Percentiles rank a stretch among this genome's conserved stretches.
These are phyloP conservation scores for Alopecurus myosuroides DNA, from an alignment of 176 grass and related monocot species.

Conservation along the genomic window DNA sequence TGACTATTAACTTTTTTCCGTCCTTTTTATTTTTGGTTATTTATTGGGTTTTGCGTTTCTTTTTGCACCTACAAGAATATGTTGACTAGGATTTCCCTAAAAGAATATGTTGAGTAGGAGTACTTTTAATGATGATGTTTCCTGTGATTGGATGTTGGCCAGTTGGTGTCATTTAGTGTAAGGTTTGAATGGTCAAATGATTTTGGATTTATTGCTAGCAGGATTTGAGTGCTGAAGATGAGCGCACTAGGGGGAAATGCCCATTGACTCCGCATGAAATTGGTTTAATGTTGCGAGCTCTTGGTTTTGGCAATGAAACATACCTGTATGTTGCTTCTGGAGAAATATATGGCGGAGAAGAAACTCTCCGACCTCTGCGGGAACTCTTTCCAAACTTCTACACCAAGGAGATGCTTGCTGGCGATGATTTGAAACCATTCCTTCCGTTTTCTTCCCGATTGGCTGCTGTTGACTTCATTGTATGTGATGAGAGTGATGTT, in stretches of 20 bases:
- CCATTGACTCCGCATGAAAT: constrained; percentile 88
- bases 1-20: background rate
- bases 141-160: background rate
- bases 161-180: background rate
- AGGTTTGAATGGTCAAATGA: constrained; percentile 17
- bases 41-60: background rate
- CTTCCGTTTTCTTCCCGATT: constrained; percentile 75
- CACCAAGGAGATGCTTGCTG: constrained; percentile 83
- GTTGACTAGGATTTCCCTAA: background rate
- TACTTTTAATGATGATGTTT: background rate
- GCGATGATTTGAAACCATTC: constrained; percentile 65
- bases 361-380: constrained; percentile 66
- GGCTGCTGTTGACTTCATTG: constrained; percentile 87
- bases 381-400: constrained; percentile 86
- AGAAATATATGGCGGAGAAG: constrained; percentile 94
- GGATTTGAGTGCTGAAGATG: constrained; percentile 77
- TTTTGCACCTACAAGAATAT: background rate
- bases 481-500: constrained; percentile 85
- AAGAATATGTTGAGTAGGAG: background rate
- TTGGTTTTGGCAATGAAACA: constrained; percentile 79
- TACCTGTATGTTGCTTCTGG: constrained; percentile 88
- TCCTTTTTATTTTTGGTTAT: background rate
- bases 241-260: constrained; percentile 82
- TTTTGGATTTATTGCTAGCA: constrained; percentile 37
- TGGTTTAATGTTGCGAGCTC: constrained; percentile 79